Conservation (phyloP, 2,329 filamentous ascomycete genomes). For the Colletotrichum sojae region DNA sequence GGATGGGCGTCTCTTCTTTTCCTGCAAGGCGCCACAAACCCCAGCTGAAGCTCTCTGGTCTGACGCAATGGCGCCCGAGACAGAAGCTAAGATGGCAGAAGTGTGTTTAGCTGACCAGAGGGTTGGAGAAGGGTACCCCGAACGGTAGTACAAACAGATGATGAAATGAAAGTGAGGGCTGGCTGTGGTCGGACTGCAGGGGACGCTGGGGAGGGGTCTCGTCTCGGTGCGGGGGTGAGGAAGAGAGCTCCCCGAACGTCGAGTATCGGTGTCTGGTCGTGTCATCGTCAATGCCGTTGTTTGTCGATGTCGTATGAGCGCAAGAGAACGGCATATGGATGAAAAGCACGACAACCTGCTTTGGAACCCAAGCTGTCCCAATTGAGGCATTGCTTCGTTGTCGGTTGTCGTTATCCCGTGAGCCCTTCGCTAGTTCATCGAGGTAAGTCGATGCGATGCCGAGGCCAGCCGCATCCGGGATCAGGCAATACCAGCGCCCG, state of each 20-base stretch:
- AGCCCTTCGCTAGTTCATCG: neutral
- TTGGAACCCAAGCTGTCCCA: neutral
- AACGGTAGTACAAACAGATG: neutral
- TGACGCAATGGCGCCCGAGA: constrained; percentile 30
- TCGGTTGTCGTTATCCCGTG: neutral
- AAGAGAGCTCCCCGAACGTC: neutral
- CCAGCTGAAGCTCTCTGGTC: constrained; percentile 16
- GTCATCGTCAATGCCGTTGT: constrained; percentile 13
- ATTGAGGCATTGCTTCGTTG: neutral
- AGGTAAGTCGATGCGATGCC: constrained; percentile 28
- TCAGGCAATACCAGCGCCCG: constrained; percentile 24
- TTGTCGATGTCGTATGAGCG: neutral
- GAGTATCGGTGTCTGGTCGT: constrained; percentile 14
- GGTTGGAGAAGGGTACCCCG: neutral
- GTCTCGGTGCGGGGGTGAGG: constrained; percentile 7
- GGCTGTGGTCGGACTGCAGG: neutral
- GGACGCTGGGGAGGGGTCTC: neutral
- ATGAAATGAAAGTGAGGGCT: neutral
- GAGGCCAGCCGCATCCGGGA: constrained; percentile 30
- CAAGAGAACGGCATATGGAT: neutral
- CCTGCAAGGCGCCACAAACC: neutral
- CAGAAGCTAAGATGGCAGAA: constrained; percentile 7
- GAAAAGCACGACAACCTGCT: neutral
- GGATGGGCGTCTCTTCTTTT: neutral
- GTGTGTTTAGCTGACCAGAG: constrained; percentile 2